Percentiles rank a stretch among this genome's conserved stretches.
Evolutionary conservation across 805 yeast species (phyloP).

Genomic region (Grigorovia transvaalensis): DNA sequence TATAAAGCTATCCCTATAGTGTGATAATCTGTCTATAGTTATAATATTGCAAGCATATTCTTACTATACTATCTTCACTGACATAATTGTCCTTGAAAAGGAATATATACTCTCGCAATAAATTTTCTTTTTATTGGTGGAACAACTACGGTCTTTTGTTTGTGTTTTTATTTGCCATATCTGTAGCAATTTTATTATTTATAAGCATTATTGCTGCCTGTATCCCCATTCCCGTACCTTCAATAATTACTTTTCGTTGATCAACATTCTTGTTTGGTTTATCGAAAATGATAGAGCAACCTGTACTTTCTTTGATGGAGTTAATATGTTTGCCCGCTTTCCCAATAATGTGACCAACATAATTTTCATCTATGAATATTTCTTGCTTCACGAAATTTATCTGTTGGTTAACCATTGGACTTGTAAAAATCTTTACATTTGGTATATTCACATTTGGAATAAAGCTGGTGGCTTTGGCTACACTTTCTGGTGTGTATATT

Average conservation of each 20-base stretch:
- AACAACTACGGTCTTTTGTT: neutral
- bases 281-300: conserved; percentile 65
- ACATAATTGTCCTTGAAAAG: no score
- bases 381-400: conserved; percentile 46
- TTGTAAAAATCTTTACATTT: conserved; percentile 18
- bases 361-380: conserved; percentile 62
- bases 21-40: neutral
- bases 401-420: conserved; percentile 17
- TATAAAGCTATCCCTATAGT: neutral
- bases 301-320: conserved; percentile 64
- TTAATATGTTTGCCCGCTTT: conserved; percentile 76
- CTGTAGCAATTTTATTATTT: conserved; percentile 60
- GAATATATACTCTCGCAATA: no score
- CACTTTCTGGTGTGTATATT: conserved; percentile 20
- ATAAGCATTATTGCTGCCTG: conserved; percentile 65
- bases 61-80: no score
- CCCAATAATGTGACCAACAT: conserved; percentile 79
- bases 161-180: conserved; percentile 35
- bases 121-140: neutral
- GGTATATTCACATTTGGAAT: conserved; percentile 20
- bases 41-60: no score
- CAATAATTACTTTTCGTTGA: conserved; percentile 56
- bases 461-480: conserved; percentile 20
- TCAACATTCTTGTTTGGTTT: conserved; percentile 41
- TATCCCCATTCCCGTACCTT: conserved; percentile 57